Evolutionary conservation across 306 rosid species (phyloP), one percentile per base, ranked within the genome.

Genomic region (Parietaria judaica): DNA sequence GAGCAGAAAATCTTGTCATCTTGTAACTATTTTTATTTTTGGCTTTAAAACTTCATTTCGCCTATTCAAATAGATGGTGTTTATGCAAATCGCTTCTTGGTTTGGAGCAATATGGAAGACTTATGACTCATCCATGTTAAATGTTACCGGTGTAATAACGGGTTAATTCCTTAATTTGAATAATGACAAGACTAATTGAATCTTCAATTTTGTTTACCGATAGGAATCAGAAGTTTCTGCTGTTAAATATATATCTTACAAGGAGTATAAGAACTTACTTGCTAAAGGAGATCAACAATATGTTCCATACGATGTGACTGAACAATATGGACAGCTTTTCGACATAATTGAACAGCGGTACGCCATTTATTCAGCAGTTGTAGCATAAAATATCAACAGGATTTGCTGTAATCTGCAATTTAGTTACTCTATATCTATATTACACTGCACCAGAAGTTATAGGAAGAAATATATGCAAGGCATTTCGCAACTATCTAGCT

Each of bases 171-270:
- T 41, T 39, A 7, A 51, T 53, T 52, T 36, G 45, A 61, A n/a
- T 23, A 49, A 34, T 62, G 49, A 58, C 12, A 23, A 23, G 31
- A 61, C 23, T 70, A 75, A 64, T 46, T 23, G n/a, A 14, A 6
- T 70, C 55, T 65, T 36, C 51, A 51, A 58, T 70, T 74, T 55
- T 58, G 53, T 73, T 50, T 36, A 45, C 41, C 78, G 72, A 54
- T 64, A 88, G 98, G 96, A 92, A 82, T 9, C 82, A 8, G 98
- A 92, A 83, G 96, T 92, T 50, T 88, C 98, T 66, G 96, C 90
- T 50, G 89, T 88, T 75, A 92, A 92, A 75, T 92, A 92, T 70
- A 79, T 92, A 35, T 46, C 72, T 70, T 92, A 86, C 60, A 77
- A 71, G 68, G 92, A 88, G 73, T 92, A 88, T 66, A 84, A 69